Percentiles rank a stretch among this genome's conserved stretches.
Evolutionary conservation across 129 eudicot species (phyloP).

Genomic region (Flaveria linearis): DNA sequence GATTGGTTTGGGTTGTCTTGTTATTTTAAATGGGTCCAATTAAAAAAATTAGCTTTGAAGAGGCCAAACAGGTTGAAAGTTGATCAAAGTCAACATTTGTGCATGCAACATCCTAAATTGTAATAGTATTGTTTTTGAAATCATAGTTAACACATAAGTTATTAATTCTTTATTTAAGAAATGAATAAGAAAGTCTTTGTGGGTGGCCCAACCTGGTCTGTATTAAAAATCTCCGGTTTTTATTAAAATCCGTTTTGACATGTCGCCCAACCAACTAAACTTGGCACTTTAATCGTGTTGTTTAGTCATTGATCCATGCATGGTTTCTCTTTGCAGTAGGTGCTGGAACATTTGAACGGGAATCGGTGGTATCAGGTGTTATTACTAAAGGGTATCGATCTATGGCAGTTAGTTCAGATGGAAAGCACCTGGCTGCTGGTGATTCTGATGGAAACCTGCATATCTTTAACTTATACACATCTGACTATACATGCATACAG

Average conservation of each 20-base stretch:
- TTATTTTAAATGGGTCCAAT: not conserved
- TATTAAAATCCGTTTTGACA: not conserved
- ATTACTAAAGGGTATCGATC: conserved; percentile 58
- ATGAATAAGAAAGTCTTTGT: not conserved
- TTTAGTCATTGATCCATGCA: conserved; percentile 2
- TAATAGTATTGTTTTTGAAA: not conserved
- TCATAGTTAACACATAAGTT: not conserved
- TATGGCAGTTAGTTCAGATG: conserved; percentile 79
- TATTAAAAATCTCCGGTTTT: not conserved
- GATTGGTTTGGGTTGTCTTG: conserved; percentile 6
- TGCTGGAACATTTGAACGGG: conserved; percentile 71
- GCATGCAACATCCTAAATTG: conserved; percentile 4
- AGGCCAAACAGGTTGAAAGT: not conserved
- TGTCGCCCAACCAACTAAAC: conserved; percentile 3
- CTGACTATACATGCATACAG: conserved; percentile 64
- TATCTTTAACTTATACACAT: conserved; percentile 58
- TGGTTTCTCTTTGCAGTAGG: conserved; percentile 44
- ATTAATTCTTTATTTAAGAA: not conserved
- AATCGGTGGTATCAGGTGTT: conserved; percentile 48
- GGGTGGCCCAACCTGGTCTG: not conserved
- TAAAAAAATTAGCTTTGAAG: not conserved
- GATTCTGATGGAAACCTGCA: conserved; percentile 74
- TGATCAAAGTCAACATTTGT: not conserved
- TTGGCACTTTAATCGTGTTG: conserved; percentile 3
- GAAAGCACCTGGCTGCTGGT: conserved; percentile 79